phyloP scores from a whole-genome alignment of 2,329 filamentous ascomycete species.

The Alternaria sp. region DNA sequence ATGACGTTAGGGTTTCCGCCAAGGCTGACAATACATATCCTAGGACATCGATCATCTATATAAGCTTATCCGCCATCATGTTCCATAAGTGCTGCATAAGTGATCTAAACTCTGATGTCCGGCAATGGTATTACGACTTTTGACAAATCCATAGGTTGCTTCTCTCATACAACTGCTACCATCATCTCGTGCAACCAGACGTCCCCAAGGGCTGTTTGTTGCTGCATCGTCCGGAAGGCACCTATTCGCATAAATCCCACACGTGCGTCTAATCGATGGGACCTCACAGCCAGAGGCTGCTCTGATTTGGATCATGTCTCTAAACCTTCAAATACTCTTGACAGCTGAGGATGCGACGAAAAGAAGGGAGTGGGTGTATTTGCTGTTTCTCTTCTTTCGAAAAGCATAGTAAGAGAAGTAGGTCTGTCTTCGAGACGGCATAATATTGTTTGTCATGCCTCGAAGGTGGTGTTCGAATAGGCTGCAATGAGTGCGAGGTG shows the following conservation, averaged over 20 bases:
- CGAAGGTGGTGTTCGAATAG: not conserved
- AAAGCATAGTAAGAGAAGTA: no score
- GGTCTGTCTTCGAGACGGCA: not conserved
- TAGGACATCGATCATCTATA: no score
- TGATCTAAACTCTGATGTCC: not conserved
- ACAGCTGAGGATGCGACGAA: not conserved
- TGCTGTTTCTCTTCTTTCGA: no score
- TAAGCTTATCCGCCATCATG: no score
- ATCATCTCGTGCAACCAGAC: no score
- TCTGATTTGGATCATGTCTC: not conserved
- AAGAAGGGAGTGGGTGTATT: no score
- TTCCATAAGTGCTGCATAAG: not conserved
- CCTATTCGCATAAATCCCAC: no score
- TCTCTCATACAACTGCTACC: not conserved
- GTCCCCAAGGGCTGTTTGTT: not conserved
- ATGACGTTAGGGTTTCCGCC: no score
- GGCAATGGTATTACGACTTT: not conserved
- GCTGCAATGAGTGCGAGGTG: not conserved
- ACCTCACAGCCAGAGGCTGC: not conserved
- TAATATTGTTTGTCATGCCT: not conserved
- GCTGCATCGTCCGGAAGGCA: not conserved
- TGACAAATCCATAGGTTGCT: not conserved
- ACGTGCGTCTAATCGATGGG: not conserved
- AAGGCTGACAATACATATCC: no score
- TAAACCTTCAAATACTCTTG: not conserved